A percentile compares a stretch with the other conserved stretches of the same genome.
Evolutionary conservation across 345 rosid species (phyloP).

Genomic region (Eutrema yunnanense): DNA sequence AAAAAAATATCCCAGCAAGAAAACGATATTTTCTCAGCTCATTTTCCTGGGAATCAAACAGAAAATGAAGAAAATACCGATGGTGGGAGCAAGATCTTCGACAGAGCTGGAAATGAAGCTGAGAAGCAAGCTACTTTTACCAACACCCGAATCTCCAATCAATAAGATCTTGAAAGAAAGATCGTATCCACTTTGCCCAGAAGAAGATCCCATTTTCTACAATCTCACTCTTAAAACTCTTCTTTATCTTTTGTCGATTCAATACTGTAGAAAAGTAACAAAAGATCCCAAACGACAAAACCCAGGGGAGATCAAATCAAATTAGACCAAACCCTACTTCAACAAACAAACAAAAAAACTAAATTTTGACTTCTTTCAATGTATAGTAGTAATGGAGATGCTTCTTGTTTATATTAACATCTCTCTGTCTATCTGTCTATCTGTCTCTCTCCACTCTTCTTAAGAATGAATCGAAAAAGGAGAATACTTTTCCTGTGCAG

Average conservation of each 20-base stretch:
- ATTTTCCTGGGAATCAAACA: neutral
- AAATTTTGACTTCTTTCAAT: neutral
- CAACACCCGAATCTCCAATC: slow-evolving; percentile 98
- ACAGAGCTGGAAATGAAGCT: slow-evolving; percentile 66
- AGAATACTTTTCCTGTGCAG: slow-evolving; percentile 2
- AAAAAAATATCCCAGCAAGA: neutral
- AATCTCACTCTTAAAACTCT: neutral
- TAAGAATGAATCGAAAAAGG: slow-evolving; percentile 6
- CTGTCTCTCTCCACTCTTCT: neutral
- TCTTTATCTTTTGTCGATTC: neutral
- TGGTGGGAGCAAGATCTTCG: slow-evolving; percentile 79
- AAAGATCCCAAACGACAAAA: neutral
- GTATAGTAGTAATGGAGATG: neutral
- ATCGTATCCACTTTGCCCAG: slow-evolving; percentile 58
- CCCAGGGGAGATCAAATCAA: slow-evolving; percentile 33
- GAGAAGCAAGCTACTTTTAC: slow-evolving; percentile 86
- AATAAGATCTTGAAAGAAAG: slow-evolving; percentile 86
- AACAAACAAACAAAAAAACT: slow-evolving; percentile 5
- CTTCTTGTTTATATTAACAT: neutral
- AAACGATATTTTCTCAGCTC: neutral
- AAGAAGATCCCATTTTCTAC: slow-evolving; percentile 35
- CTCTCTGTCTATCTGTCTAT: neutral
- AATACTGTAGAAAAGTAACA: slow-evolving; percentile 25
- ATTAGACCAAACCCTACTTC: neutral
- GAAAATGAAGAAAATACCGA: slow-evolving; percentile 42